Base-by-base conservation (phyloP, 2,329 filamentous ascomycete genomes). In the Xylariomycetidae sp. region DNA sequence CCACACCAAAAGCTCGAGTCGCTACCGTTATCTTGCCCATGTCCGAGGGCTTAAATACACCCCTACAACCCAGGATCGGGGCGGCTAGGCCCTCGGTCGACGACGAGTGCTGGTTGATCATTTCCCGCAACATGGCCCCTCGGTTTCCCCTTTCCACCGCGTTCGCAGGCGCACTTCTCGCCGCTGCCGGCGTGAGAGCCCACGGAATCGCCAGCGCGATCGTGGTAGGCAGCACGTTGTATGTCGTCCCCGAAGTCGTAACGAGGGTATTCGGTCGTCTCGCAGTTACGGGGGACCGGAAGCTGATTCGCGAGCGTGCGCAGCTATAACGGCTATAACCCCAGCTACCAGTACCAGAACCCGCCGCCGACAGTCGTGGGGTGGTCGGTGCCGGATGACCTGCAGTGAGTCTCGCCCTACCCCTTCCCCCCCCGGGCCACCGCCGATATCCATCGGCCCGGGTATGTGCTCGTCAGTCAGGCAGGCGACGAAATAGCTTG, bases 261-360 rank as follows among this genome's bases (percentile, higher is more conserved):
- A n/a, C n/a, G n/a, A n/a, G n/a, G n/a, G 8, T 23, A 18, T 13
- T n/a, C 6, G 14, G 9, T 19, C 9, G 19, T 19, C 14, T 31
- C 22, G 22, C 24, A 25, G 15, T 25, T 13, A 7, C 24, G n/a
- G n/a, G 24, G 6, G 12, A 25, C 12, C n/a, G 15, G 15, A 23
- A n/a, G n/a, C n/a, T 9, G 25, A 25, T 40, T 43, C 19, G 42
- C 20, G 6, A 19, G 29, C 30, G 19, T n/a, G 13, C 16, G 26
- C 36, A 56, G 54, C 38, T 55, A 51, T 19, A 39, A 47, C 34
- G 51, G 51, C 18, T 56, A 56, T 28, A 52, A 51, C 20, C 50
- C 51, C 9, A 49, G 47, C 22, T 53, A 52, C 29, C 53, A 55
- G 25, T 57, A 46, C 25, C 32, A 44, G 19, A 43, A 29, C 8